A percentile compares a stretch with the other conserved stretches of the same genome.
Evolutionary conservation across 306 rosid genomes (phyloP).

Genomic region (Lotus japonicus): DNA sequence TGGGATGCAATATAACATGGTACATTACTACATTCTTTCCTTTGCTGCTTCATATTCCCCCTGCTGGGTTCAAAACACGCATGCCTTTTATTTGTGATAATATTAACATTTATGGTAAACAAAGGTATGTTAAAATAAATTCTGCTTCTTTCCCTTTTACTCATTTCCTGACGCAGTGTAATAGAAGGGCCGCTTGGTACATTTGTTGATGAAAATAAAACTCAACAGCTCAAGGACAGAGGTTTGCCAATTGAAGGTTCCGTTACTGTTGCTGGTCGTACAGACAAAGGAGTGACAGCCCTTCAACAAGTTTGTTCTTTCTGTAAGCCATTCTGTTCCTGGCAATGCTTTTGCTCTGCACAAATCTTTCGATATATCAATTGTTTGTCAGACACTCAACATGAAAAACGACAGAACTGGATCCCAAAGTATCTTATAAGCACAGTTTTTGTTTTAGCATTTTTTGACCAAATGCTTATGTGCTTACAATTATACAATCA

Average conservation of each 20-base stretch:
- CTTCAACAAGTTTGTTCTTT: conserved; percentile 88
- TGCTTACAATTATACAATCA: background rate
- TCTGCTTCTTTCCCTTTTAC: conserved; percentile 16
- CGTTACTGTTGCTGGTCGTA: conserved; percentile 86
- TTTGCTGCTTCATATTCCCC: background rate
- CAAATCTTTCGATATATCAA: background rate
- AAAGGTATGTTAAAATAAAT: background rate
- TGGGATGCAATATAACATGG: background rate
- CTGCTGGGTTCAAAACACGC: background rate
- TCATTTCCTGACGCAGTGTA: conserved; percentile 40
- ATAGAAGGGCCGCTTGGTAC: conserved; percentile 66
- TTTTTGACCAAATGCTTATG: background rate
- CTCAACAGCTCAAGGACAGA: conserved; percentile 52
- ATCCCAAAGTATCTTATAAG: background rate
- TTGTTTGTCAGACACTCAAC: background rate
- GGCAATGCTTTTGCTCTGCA: background rate
- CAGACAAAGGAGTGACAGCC: conserved; percentile 97
- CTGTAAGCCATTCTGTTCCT: conserved; percentile 49
- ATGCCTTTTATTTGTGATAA: background rate
- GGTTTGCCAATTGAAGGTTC: conserved; percentile 73
- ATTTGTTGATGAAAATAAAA: conserved; percentile 87
- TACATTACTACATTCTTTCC: conserved; percentile 1
- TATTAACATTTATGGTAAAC: background rate
- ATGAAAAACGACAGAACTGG: background rate
- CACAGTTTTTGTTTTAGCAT: background rate